Base-by-base conservation (phyloP, 2,329 filamentous ascomycete species). In the Chaetothyriales sp. region DNA sequence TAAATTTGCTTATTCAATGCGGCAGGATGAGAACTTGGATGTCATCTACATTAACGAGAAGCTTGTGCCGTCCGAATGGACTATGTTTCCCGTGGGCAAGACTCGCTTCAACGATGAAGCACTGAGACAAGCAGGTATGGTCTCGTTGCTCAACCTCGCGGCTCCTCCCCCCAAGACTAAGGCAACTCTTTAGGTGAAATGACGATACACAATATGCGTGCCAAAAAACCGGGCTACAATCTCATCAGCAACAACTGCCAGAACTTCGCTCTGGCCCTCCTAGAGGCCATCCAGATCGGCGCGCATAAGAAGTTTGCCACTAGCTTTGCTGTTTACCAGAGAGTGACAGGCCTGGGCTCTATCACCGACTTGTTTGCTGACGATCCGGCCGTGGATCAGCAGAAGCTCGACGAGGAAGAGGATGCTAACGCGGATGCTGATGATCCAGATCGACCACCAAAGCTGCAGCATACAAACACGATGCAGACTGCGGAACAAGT, bases 191-290 rank as follows among this genome's bases (percentile, higher is more conserved):
- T 18, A 52, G 50, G 42, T 32, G 50, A 52, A 44, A 52, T 52
- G 50, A 46, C 43, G 36, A 52, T 52, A 18, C 50, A 52, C 47
- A 9, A 50, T 8, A 52, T 52, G 50, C 50, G 50, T n/a, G 5
- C n/a, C 9, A 43, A 32, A n/a, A 39, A 47, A 25, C 47, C 50
- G 39, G 50, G 47, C 8, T 52, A 52, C 50, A 52, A 52, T 25
- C 43, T 52, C 15, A 52, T 52, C n/a, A 52, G 50, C 50, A 52
- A 52, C 47, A 52, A 52, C 18, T 52, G 50, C 47, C 50, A 52
- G 43, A 52, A 49, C 28, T 52, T 52, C 43, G 50, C 50, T 22
- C 15, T 52, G 6, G 39, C 9, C n/a, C 36, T 52, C 2, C 50
- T 52, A 7, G 26, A 52, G 10, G 50, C 47, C 7, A 52, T 52